phyloP scores from a whole-genome alignment of 805 yeast species.

The Spathaspora gorwiae region DNA sequence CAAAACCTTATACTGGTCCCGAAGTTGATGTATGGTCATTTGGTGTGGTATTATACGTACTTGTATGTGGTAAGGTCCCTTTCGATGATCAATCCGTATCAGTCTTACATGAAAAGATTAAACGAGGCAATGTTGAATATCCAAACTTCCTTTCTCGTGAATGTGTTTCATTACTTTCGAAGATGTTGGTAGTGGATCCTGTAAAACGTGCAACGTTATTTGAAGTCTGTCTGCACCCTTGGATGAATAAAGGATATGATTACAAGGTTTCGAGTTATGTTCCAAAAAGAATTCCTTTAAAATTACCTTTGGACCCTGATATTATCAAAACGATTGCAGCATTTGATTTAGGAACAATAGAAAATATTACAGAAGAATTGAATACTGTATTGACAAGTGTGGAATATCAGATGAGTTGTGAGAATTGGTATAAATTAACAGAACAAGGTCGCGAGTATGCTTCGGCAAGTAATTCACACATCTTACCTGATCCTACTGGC shows the following conservation, averaged over 20 bases:
- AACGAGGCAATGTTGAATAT: conserved; percentile 86
- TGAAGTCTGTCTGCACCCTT: conserved; percentile 83
- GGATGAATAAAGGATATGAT: conserved; percentile 91
- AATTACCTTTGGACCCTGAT: conserved; percentile 58
- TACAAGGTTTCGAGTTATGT: conserved; percentile 63
- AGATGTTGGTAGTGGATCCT: conserved; percentile 93
- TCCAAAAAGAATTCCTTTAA: conserved; percentile 74
- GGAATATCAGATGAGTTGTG: conserved; percentile 59
- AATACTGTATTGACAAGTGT: conserved; percentile 55
- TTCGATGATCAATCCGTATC: conserved; percentile 94
- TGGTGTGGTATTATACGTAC: conserved; percentile 91
- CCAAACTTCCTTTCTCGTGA: conserved; percentile 77
- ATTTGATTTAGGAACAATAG: conserved; percentile 72
- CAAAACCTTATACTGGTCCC: conserved; percentile 91
- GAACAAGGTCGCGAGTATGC: conserved; percentile 35
- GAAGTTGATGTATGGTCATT: conserved; percentile 98
- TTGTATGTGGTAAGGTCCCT: conserved; percentile 97
- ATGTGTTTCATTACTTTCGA: conserved; percentile 71
- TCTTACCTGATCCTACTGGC: conserved; percentile 69
- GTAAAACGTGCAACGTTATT: conserved; percentile 68
- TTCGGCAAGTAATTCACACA: conserved; percentile 28
- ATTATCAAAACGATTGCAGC: conserved; percentile 73
- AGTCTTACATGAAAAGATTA: conserved; percentile 88
- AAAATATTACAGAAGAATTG: conserved; percentile 53
- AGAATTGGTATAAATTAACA: conserved; percentile 54